Percentiles rank a stretch among this genome's conserved stretches.
phyloP scores from a whole-genome alignment of 768 basidiomycete species.

The Macrolepiota albuminosa region DNA sequence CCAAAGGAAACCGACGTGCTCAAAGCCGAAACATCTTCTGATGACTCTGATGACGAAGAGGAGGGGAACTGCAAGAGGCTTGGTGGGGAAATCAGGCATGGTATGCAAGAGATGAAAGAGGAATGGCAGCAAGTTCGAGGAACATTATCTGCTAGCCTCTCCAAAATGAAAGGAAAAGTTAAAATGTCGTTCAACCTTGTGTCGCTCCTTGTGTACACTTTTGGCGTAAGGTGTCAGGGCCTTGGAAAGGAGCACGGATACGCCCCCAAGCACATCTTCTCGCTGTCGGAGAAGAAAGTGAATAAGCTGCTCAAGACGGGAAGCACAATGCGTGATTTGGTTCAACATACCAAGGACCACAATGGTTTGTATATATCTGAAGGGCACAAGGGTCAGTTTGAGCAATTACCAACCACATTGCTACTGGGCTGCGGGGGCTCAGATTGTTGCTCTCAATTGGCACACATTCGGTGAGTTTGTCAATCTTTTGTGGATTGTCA shows the following conservation, averaged over 20 bases:
- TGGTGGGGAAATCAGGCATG: slow-evolving; percentile 14
- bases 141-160: background rate
- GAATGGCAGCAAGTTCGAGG: slow-evolving; percentile 23
- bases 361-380: slow-evolving; percentile 85
- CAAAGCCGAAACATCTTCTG: slow-evolving; percentile 21
- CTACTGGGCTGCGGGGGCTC: slow-evolving; percentile 55
- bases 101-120: slow-evolving; percentile 18
- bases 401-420: slow-evolving; percentile 86
- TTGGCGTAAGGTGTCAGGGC: slow-evolving; percentile 92
- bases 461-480: slow-evolving; percentile 75
- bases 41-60: slow-evolving; percentile 18
- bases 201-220: slow-evolving; percentile 83
- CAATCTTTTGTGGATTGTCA: background rate
- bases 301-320: slow-evolving; percentile 66
- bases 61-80: background rate
- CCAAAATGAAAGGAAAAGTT: slow-evolving; percentile 34
- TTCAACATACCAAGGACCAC: slow-evolving; percentile 84
- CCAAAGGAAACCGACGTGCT: slow-evolving; percentile 16
- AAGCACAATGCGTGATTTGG: slow-evolving; percentile 55
- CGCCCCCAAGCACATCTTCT: slow-evolving; percentile 86
- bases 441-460: slow-evolving; percentile 81
- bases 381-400: slow-evolving; percentile 74
- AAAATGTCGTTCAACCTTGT: slow-evolving; percentile 76
- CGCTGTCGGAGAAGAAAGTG: slow-evolving; percentile 80
- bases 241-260: slow-evolving; percentile 85